phyloP scores from a whole-genome alignment of 108 stramenopile species.

The Cyclotella sp. region DNA sequence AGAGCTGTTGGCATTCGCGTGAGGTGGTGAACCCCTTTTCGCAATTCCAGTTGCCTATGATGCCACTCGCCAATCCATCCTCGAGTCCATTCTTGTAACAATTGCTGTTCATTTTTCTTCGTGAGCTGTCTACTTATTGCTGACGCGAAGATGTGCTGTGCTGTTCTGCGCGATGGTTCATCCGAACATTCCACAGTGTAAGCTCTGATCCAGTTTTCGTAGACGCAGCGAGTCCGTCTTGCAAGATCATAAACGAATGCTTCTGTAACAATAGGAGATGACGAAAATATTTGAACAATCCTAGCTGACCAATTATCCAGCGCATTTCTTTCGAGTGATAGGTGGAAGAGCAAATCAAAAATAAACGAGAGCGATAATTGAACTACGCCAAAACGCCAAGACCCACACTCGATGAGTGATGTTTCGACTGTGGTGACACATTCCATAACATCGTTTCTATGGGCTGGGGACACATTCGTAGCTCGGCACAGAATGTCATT shows the following conservation, averaged over 20 bases:
- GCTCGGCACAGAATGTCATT: constrained; percentile 73
- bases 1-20: constrained; percentile 53
- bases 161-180: constrained; percentile 61
- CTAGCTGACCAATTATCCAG: constrained; percentile 67
- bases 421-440: constrained; percentile 25
- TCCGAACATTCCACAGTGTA: constrained; percentile 84
- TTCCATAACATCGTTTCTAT: constrained; percentile 53
- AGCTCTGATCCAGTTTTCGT: constrained; percentile 82
- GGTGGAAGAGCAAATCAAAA: constrained; percentile 81
- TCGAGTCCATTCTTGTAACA: constrained; percentile 62
- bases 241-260: constrained; percentile 72
- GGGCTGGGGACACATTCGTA: constrained; percentile 21
- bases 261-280: constrained; percentile 46
- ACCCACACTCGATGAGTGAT: constrained; percentile 14
- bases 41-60: constrained; percentile 4
- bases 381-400: constrained; percentile 62
- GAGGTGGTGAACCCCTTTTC: constrained; percentile 24
- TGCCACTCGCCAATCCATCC: constrained; percentile 66
- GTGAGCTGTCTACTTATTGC: constrained; percentile 59
- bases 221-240: constrained; percentile 57
- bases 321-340: constrained; percentile 56
- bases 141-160: constrained; percentile 65
- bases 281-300: constrained; percentile 57
- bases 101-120: constrained; percentile 56
- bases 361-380: constrained; percentile 70